Base-by-base conservation (phyloP, 371 early-diverging fungal genomes). In the Rhizomucor pusillus region DNA sequence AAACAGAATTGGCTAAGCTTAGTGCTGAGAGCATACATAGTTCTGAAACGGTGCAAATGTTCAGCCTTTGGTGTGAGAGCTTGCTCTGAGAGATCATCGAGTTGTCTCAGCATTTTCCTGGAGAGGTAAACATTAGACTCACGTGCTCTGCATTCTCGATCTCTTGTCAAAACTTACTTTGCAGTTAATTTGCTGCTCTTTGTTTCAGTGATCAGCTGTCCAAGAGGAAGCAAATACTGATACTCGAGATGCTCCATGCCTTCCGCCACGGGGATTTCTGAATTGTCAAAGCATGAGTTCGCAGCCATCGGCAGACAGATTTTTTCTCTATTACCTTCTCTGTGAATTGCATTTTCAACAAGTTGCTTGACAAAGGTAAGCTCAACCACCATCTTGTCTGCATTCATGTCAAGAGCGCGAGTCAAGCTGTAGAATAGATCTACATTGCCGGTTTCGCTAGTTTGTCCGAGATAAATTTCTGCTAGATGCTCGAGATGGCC, bases 401-500 rank as follows among this genome's bases (percentile, higher is more conserved):
- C 76, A 57, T 84, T 86, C 47, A 81, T 67, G 34, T 88, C 89
- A 60, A 88, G 48, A 9, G 76, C 79, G 43, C 76, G 67, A 3
- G 75, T 75, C 33, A 73, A 60, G 10, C 79, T 79, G 46, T 75
- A 74, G 76, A 80, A 79, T 20, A 80, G 73, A 34, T 82, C 85
- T 11, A 62, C 64, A 41, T 71, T 66, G n/a, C 57, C 67, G 1
- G 68, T 56, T 35, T 60, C 60, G 35, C 41, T 57, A 23, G 49
- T 47, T 7, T 80, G 62, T 3, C 49, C 54, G 34, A 88, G 58
- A 50, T 88, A 80, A 1, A 79, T 65, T 12, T 90, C 89, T 11
- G 84, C 79, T 39, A 90, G 56, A 36, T 85, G 85, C 39, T 84
- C 83, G 43, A 90, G 60, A 48, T 89, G 88, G 0, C 84, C 67